These are phyloP conservation scores for Ogataea saltuana DNA, from an alignment of 805 yeast genomes.

Conservation along the genomic window DNA sequence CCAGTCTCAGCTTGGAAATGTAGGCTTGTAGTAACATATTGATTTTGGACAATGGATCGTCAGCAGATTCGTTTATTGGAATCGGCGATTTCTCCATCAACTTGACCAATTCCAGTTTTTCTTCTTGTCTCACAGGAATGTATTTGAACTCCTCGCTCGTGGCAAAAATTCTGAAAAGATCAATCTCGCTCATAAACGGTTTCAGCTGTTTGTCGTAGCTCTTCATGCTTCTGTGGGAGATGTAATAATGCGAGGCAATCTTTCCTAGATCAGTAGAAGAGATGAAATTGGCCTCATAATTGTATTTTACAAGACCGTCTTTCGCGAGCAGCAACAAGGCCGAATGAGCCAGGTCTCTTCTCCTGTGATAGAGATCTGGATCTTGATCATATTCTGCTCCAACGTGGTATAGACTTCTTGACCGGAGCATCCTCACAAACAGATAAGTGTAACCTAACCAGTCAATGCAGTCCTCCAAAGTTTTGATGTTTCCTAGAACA, in stretches of 20 bases:
- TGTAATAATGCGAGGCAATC: constrained; percentile 85
- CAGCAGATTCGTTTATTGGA: constrained; percentile 73
- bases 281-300: constrained; percentile 48
- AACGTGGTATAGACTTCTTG: constrained; percentile 75
- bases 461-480: constrained; percentile 63
- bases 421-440: constrained; percentile 70
- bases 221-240: constrained; percentile 70
- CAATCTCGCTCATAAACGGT: constrained; percentile 68
- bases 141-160: constrained; percentile 82
- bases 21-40: constrained; percentile 82
- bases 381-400: constrained; percentile 64
- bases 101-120: constrained; percentile 68
- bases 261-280: constrained; percentile 70
- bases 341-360: constrained; percentile 73
- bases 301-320: constrained; percentile 61
- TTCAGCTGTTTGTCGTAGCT: constrained; percentile 62
- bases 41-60: constrained; percentile 75
- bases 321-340: constrained; percentile 63
- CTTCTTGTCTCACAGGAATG: constrained; percentile 86
- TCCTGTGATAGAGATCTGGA: constrained; percentile 45
- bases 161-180: constrained; percentile 74
- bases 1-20: constrained; percentile 72
- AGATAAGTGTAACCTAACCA: constrained; percentile 85
- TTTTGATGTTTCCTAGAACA: constrained; percentile 64
- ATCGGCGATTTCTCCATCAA: constrained; percentile 77